Base-by-base conservation (phyloP, 176 grass and related monocot species). In the Phoenix roebelenii region DNA sequence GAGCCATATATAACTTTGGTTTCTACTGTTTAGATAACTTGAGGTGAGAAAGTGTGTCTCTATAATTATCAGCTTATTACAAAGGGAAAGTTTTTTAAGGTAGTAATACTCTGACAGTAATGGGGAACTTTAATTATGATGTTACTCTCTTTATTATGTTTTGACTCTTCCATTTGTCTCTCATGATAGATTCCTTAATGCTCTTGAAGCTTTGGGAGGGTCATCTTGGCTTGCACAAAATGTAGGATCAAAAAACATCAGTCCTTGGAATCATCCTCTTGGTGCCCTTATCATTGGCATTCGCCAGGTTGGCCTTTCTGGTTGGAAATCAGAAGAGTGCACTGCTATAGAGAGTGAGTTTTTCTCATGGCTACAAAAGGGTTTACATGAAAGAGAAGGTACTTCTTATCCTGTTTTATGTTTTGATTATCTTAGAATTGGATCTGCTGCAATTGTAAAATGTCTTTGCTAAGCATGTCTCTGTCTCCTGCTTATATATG, bases 321-420 rank as follows among this genome's bases (percentile, higher is more conserved):
- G 92, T 66, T 96, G 92, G 92, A 90, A 79, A 77, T 68, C 29
- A 23, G 78, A 80, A 49, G 92, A 96, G 67, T 96, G 92, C 64
- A 57, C 19, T 85, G 86, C 86, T 54, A 90, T 96, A 82, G 72
- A 57, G 60, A 88, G 77, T 62, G 92, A 96, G 65, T 74, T 96
- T 75, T 72, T 87, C 68, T 76, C 65, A 58, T 96, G 92, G 92
- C 89, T 85, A 72, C 50, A 80, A 57, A 82, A 80, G 77, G 80
- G 83, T 69, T 64, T 90, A 77, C 82, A 71, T 71, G 80, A 88
- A 82, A 77, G 67, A 72, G 92, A 85, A 96, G 86, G 86, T 96
- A 66, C 53, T 26, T 20, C 7, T 32, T 61, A 64, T 71, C 32
- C 74, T 26, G 3, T 39, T 64, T 19, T 74, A 78, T 44, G 35